Evolutionary conservation across 2,329 filamentous ascomycete species (phyloP).

Genomic region (Neoscytalidium dimidiatum): DNA sequence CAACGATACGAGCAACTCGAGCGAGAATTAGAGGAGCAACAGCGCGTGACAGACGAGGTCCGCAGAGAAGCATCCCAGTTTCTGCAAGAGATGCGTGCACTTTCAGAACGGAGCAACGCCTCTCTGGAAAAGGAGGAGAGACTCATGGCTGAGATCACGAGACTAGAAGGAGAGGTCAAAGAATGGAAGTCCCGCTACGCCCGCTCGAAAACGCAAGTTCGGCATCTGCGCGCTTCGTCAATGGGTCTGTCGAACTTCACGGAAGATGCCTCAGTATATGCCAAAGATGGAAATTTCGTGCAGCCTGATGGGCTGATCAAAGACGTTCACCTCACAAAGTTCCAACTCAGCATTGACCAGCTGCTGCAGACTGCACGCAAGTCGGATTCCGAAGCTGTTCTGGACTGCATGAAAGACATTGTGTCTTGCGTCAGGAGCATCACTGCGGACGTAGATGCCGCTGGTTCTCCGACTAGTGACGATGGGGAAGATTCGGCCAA

Average conservation of each 20-base stretch:
- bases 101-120: slow-evolving; percentile 78
- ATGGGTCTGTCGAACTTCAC: slow-evolving; percentile 68
- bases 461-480: slow-evolving; percentile 47
- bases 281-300: slow-evolving; percentile 65
- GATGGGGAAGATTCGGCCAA: slow-evolving; percentile 33
- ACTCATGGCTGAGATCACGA: slow-evolving; percentile 72
- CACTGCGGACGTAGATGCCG: slow-evolving; percentile 71
- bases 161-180: slow-evolving; percentile 78
- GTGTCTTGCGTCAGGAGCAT: slow-evolving; percentile 81
- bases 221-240: slow-evolving; percentile 78
- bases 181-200: slow-evolving; percentile 92
- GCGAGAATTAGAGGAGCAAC: slow-evolving; percentile 72
- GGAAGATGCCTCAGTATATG: slow-evolving; percentile 64
- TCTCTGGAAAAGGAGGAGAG: slow-evolving; percentile 81
- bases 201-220: slow-evolving; percentile 81
- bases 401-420: slow-evolving; percentile 85
- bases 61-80: slow-evolving; percentile 80
- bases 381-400: slow-evolving; percentile 71
- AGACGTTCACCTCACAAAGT: slow-evolving; percentile 91
- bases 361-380: slow-evolving; percentile 75
- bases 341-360: slow-evolving; percentile 93
- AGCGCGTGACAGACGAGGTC: slow-evolving; percentile 83
- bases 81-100: slow-evolving; percentile 81
- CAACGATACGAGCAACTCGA: slow-evolving; percentile 47
- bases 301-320: slow-evolving; percentile 77